Evolutionary conservation across 2,329 filamentous ascomycete genomes (phyloP), one percentile per base, ranked within the genome.

Genomic region (Chaetomium strumarium): DNA sequence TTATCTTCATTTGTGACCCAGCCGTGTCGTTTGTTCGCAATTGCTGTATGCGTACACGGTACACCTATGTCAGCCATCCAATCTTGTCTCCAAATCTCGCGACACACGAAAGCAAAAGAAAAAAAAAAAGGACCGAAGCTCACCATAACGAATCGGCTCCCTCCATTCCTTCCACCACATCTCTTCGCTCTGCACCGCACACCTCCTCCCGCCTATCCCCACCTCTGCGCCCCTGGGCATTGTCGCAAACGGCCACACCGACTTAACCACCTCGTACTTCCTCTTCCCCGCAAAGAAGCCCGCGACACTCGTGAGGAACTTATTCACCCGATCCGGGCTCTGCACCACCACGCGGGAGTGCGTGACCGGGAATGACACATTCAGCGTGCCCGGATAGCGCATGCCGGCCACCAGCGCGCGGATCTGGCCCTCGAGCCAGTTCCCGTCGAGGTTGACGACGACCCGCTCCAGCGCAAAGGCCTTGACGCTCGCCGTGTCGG

Each of bases 171-270:
- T 67, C 74, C 77, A 81, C 78, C 78, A 81, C 2, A 69, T 70
- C 61, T 79, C 76, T 64, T 82, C 78, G 52, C 71, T 77, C 63
- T 79, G 76, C n/a, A 81, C 76, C 3, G 70, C 68, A 57, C 72
- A 79, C 48, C 64, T 65, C 45, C 74, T 70, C 49, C 38, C 45
- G 12, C 63, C 72, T n/a, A 56, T 14, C 12, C 24, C 24, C 4
- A 8, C 63, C 55, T 75, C 75, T 37, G 68, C 76, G 58, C 66
- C 73, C 60, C 63, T 68, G 3, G 70, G 67, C 56, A 50, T 46
- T 0, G 75, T 76, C 1, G 78, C 78, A 65, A 79, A 81, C 3
- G 78, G 79, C 78, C 79, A 82, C 1, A 81, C 72, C 1, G 73
- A 70, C 62, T 79, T 77, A 45, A 78, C 70, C 2, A 79, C 75